phyloP scores from a whole-genome alignment of 1,284 basidiomycete species.

The Puccinia novopanici region DNA sequence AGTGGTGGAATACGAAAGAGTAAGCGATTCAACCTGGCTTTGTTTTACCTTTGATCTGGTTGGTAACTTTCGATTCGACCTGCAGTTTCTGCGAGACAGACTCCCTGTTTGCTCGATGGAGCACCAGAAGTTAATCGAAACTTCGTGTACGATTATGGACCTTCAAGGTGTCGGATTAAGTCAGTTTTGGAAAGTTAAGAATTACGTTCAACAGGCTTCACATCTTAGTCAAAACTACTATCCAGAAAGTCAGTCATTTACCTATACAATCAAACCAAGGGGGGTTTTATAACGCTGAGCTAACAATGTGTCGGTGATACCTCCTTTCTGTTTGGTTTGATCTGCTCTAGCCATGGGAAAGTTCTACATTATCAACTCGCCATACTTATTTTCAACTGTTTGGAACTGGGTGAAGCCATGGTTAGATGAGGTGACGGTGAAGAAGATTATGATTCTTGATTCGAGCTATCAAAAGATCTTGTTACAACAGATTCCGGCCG shows the following conservation, averaged over 20 bases:
- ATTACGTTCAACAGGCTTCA: slow-evolving; percentile 80
- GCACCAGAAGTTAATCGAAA: slow-evolving; percentile 84
- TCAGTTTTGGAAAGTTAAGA: slow-evolving; percentile 88
- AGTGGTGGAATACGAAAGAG: slow-evolving; percentile 91
- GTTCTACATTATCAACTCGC: slow-evolving; percentile 78
- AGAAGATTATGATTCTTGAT: slow-evolving; percentile 84
- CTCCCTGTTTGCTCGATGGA: slow-evolving; percentile 78
- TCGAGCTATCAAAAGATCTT: slow-evolving; percentile 68
- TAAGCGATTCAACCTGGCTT: slow-evolving; percentile 67
- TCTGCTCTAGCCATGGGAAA: slow-evolving; percentile 74
- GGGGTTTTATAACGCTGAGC: background rate
- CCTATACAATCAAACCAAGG: background rate
- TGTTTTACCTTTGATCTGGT: background rate
- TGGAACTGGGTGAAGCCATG: slow-evolving; percentile 90
- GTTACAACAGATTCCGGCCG: slow-evolving; percentile 75
- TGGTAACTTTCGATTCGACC: background rate
- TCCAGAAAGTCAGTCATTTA: slow-evolving; percentile 54
- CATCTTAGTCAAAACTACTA: slow-evolving; percentile 84
- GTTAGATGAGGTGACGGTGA: slow-evolving; percentile 91
- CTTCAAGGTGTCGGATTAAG: slow-evolving; percentile 77
- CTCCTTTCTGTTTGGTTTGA: background rate
- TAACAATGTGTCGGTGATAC: background rate
- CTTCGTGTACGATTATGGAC: slow-evolving; percentile 97
- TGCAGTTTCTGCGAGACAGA: slow-evolving; percentile 54
- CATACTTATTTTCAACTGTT: slow-evolving; percentile 85